Conservation (phyloP, 2,329 filamentous ascomycete species). For the Alternaria sp. region DNA sequence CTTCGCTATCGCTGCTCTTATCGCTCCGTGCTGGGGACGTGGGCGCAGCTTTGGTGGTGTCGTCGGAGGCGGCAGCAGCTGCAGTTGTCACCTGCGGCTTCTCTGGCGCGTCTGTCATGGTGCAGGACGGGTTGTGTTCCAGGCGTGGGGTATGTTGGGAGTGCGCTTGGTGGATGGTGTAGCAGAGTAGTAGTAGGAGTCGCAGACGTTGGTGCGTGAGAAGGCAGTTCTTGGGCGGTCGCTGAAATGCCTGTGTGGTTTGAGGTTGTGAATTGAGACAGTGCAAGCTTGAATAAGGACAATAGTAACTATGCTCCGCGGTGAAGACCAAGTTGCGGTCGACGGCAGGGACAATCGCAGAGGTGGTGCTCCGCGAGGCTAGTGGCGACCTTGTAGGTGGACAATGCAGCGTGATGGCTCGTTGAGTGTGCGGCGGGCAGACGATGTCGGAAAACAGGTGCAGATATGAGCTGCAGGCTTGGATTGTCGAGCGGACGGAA, state of each 20-base stretch:
- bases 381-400: constrained; percentile 9
- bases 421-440: background rate
- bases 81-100: constrained; percentile 21
- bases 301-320: constrained; percentile 11
- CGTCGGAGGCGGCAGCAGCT: constrained; percentile 12
- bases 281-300: constrained; percentile 6
- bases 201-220: background rate
- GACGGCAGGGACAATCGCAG: constrained; percentile 13
- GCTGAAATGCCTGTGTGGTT: background rate
- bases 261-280: background rate
- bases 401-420: constrained; percentile 1
- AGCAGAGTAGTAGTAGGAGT: background rate
- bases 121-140: constrained; percentile 7
- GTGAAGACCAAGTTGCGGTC: constrained; percentile 9
- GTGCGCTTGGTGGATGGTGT: constrained; percentile 5
- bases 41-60: constrained; percentile 20
- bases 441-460: background rate
- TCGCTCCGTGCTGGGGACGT: constrained; percentile 48
- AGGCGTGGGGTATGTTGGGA: constrained; percentile 1
- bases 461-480: background rate
- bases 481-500: constrained; percentile 4
- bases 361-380: constrained; percentile 24
- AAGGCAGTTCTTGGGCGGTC: background rate
- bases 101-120: constrained; percentile 36
- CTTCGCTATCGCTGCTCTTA: constrained; percentile 55